phyloP scores from a whole-genome alignment of 2,329 filamentous ascomycete genomes.

The Stagonosporopsis vannaccii region DNA sequence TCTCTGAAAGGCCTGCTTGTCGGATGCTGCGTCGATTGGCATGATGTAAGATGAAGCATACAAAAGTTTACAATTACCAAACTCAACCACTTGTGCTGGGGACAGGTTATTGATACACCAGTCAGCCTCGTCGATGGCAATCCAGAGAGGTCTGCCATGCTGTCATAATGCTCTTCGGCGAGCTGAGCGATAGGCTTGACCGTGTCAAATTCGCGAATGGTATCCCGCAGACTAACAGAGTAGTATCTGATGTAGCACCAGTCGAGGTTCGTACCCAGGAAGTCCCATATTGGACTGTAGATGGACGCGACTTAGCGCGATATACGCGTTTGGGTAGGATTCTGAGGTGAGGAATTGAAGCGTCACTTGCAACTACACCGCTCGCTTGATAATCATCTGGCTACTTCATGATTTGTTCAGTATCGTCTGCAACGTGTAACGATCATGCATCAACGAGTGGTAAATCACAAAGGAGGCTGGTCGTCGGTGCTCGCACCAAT shows the following conservation, averaged over 20 bases:
- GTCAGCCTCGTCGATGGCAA: conserved; percentile 55
- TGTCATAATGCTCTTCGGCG: conserved; percentile 47
- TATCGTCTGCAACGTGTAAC: too few species aligned
- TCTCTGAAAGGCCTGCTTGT: conserved; percentile 48
- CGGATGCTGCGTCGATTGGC: conserved; percentile 29
- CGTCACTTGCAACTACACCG: neutral
- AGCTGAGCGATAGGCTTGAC: conserved; percentile 47
- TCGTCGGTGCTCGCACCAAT: too few species aligned
- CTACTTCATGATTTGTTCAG: too few species aligned
- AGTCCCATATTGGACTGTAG: conserved; percentile 30
- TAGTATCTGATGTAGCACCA: neutral
- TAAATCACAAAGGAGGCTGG: neutral
- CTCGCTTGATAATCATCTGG: neutral
- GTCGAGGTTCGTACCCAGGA: conserved; percentile 17
- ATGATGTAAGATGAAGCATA: neutral
- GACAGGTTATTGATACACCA: conserved; percentile 56
- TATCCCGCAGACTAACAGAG: conserved; percentile 45
- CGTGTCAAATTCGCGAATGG: conserved; percentile 44
- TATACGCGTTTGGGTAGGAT: neutral
- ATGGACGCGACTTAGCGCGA: conserved; percentile 1
- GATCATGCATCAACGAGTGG: neutral
- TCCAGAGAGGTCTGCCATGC: conserved; percentile 47
- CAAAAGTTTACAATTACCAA: conserved; percentile 42
- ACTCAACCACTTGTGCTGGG: conserved; percentile 40
- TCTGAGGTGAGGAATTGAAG: neutral